Evolutionary conservation across 495 filamentous ascomycete species (phyloP).

Genomic region (Penicillium macrosclerotiorum): DNA sequence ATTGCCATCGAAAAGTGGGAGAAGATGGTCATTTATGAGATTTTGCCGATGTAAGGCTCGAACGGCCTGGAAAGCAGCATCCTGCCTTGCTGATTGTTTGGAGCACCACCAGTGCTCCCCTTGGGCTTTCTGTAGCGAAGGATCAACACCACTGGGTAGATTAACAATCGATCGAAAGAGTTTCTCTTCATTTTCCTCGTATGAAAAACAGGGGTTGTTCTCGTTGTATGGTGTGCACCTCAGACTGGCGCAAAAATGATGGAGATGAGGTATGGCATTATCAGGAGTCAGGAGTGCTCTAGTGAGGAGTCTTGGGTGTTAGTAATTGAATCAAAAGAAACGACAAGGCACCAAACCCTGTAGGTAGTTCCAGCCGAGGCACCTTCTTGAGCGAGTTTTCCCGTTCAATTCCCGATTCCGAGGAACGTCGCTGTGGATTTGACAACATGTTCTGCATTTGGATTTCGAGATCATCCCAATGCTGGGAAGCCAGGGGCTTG

Average conservation of each 20-base stretch:
- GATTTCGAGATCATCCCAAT: not conserved
- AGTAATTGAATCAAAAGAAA: not conserved
- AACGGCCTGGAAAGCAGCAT: constrained; percentile 79
- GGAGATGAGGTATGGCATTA: constrained; percentile 1
- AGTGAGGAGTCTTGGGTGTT: not conserved
- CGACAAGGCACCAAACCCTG: not conserved
- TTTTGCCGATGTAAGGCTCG: constrained; percentile 58
- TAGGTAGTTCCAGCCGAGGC: not conserved
- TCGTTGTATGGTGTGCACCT: not conserved
- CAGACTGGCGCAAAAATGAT: not conserved
- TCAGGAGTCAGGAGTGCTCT: constrained; percentile 1
- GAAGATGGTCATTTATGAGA: constrained; percentile 68
- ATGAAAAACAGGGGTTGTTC: not conserved
- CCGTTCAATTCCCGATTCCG: not conserved
- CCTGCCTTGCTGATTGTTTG: constrained; percentile 67
- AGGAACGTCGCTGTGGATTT: not conserved
- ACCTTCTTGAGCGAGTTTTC: not conserved
- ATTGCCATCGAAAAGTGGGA: constrained; percentile 43
- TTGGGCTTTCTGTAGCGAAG: constrained; percentile 50
- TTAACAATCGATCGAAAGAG: constrained; percentile 39
- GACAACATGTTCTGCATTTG: not conserved
- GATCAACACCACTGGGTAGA: constrained; percentile 64
- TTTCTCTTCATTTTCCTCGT: not conserved
- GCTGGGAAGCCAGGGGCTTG: not conserved
- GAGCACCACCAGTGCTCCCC: constrained; percentile 55